Evolutionary conservation across 129 eudicot genomes (phyloP), one percentile per base, ranked within the genome.

Genomic region (Lactuca sativa): DNA sequence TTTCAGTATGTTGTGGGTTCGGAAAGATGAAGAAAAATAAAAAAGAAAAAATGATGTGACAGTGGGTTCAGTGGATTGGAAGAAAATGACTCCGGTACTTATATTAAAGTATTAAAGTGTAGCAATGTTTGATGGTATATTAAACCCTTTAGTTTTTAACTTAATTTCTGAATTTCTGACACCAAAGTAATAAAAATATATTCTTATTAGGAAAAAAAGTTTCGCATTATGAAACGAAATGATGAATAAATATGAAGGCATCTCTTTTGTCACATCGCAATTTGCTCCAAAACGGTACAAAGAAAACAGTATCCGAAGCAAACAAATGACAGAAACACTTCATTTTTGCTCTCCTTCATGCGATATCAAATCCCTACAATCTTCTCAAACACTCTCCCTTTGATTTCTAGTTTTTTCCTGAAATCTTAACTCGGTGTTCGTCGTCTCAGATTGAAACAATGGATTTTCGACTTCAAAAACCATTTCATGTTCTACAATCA

Each of bases 391-490:
- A 56, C 72, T n/a, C 31, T 11, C 6, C 16, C 48, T 38, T 31
- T 32, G 38, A 70, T 57, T 13, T n/a, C 25, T 9, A 13, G 7
- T 6, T 13, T 13, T 3, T 57, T 56, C 31, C 16, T 38, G 32
- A 44, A 62, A 62, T 62, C 43, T 8, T 7, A 25, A 2, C 30
- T 53, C 17, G 0, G 14, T 41, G 7, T 17, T 44, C 64, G 15
- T 64, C 63, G 11, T 25, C 38, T 62, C 41, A 40, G 56, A 38
- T 53, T 37, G 64, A 37, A 57, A 56, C 67, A 33, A 75, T 75
- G 79, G 52, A 49, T 33, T 14, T 66, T 11, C 15, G 1, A 21
- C 51, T 75, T 36, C 79, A 58, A 51, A 66, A 56, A 33, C 79
- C 17, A 6, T 12, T 49, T 11, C 38, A 61, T 7, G 3, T 13